Conservation (phyloP, 306 rosid species). For the Cucumis cinereus region DNA sequence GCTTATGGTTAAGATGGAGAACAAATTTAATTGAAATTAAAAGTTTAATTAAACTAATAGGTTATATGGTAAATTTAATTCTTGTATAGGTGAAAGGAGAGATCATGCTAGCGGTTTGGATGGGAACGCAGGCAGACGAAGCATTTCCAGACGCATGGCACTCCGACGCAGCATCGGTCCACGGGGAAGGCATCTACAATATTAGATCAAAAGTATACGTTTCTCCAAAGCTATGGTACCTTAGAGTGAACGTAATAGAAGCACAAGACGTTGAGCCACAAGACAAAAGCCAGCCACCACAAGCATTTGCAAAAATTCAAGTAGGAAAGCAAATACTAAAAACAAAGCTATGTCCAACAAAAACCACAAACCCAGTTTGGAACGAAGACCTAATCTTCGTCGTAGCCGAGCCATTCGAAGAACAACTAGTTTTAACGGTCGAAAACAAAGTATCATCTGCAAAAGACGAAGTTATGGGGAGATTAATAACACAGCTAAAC, state of each 20-base stretch:
- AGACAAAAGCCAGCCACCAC: constrained; percentile 45
- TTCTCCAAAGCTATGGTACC: constrained; percentile 69
- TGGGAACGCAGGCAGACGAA: constrained; percentile 83
- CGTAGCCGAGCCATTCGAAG: constrained; percentile 85
- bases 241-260: constrained; percentile 69
- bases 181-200: constrained; percentile 50
- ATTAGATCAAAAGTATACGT: constrained; percentile 75
- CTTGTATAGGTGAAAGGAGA: constrained; percentile 26
- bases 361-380: constrained; percentile 53
- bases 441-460: constrained; percentile 37
- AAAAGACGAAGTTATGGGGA: constrained; percentile 51
- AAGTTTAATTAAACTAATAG: neutral
- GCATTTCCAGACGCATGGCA: constrained; percentile 88
- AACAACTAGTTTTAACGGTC: constrained; percentile 39
- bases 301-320: constrained; percentile 53
- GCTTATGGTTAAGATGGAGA: no score
- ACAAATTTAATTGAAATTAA: neutral
- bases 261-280: constrained; percentile 64
- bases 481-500: constrained; percentile 21
- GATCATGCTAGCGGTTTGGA: constrained; percentile 81
- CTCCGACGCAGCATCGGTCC: constrained; percentile 51
- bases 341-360: constrained; percentile 43
- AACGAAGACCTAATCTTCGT: constrained; percentile 70
- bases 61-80: neutral
- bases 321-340: constrained; percentile 63